phyloP scores from a whole-genome alignment of 2,329 filamentous ascomycete genomes.

The Alternaria hordeiaustralica region DNA sequence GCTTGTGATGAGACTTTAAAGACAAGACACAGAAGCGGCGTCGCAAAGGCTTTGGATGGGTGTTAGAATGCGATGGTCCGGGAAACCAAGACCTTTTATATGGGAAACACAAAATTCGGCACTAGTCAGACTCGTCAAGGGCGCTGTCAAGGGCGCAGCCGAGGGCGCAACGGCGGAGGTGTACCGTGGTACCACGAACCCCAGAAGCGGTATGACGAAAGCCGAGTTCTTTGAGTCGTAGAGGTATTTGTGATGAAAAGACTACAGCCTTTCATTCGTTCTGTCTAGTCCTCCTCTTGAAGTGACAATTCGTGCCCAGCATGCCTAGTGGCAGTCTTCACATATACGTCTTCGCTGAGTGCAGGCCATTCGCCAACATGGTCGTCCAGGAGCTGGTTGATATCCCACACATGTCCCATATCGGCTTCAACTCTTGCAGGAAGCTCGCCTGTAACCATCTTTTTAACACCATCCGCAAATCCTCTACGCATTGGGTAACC shows the following conservation, averaged over 20 bases:
- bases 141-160: not conserved
- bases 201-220: not conserved
- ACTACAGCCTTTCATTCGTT: not conserved
- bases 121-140: not conserved
- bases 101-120: not conserved
- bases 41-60: not conserved
- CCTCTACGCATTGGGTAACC: not conserved
- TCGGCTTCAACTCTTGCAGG: not conserved
- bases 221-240: not conserved
- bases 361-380: not conserved
- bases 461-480: not conserved
- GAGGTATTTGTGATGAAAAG: not conserved
- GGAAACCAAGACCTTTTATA: not conserved
- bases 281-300: not conserved
- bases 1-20: not conserved
- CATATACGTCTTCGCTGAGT: not conserved
- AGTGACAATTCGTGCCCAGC: not conserved
- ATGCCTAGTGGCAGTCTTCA: not conserved
- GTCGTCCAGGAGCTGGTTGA: not conserved
- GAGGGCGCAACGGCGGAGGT: not conserved
- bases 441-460: not conserved
- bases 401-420: not conserved
- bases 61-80: not conserved
- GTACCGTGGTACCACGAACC: not conserved
- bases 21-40: not conserved